A percentile compares a stretch with the other conserved stretches of the same genome.
These are phyloP conservation scores for Lomentospora prolificans DNA, from an alignment of 2,329 filamentous ascomycete species.

Conservation along the genomic window DNA sequence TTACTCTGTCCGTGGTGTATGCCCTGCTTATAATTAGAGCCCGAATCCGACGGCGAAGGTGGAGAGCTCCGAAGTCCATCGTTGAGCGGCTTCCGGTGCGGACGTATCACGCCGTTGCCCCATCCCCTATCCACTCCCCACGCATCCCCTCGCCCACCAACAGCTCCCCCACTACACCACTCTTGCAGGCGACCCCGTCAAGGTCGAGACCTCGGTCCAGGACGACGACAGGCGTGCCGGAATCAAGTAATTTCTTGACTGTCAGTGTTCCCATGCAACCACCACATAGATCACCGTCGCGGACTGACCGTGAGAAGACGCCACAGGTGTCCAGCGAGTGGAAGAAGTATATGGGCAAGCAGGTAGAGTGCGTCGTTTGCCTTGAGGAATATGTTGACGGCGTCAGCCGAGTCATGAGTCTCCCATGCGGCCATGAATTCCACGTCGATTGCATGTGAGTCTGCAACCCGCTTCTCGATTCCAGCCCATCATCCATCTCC, in stretches of 20 bases:
- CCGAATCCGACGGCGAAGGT: slow-evolving; percentile 77
- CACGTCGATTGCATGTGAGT: slow-evolving; percentile 98
- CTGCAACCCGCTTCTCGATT: slow-evolving; percentile 1
- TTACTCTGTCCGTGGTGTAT: slow-evolving; percentile 89
- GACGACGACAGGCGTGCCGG: slow-evolving; percentile 52
- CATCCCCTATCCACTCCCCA: slow-evolving; percentile 46
- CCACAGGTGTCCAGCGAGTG: slow-evolving; percentile 33
- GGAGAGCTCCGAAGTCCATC: slow-evolving; percentile 95
- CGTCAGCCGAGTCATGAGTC: slow-evolving; percentile 88
- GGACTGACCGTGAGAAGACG: slow-evolving; percentile 38
- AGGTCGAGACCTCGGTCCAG: slow-evolving; percentile 52
- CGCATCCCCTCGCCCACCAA: slow-evolving; percentile 52
- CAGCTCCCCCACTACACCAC: slow-evolving; percentile 67
- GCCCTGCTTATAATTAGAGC: slow-evolving; percentile 78
- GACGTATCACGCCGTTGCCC: slow-evolving; percentile 79
- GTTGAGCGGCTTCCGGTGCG: slow-evolving; percentile 91
- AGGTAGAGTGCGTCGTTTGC: slow-evolving; percentile 90
- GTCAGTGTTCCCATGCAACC: slow-evolving; percentile 20
- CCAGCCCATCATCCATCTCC: not conserved
- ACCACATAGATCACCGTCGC: slow-evolving; percentile 15
- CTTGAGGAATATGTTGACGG: slow-evolving; percentile 94
- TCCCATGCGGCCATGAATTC: slow-evolving; percentile 96
- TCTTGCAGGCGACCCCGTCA: slow-evolving; percentile 51
- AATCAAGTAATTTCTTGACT: slow-evolving; percentile 28
- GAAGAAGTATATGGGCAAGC: slow-evolving; percentile 57